A percentile compares a stretch with the other conserved stretches of the same genome.
Conservation (phyloP, 257 asterid species). For the Solanum commersonii region DNA sequence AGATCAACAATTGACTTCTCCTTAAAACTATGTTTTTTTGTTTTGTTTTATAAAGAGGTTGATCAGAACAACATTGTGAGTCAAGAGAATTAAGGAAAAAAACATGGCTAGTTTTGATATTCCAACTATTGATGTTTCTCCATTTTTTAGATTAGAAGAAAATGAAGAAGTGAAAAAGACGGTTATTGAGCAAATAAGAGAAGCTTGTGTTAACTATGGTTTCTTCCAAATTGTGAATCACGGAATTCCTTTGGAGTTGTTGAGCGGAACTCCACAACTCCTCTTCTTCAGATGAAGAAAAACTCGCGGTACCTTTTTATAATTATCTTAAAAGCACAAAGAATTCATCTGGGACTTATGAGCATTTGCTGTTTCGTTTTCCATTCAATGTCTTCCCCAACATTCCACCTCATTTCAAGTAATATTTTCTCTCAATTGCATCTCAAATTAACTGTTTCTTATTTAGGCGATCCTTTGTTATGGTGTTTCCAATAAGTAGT, state of each 20-base stretch:
- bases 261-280: conserved; percentile 10
- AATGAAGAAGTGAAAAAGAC: background rate
- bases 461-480: background rate
- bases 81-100: background rate
- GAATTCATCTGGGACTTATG: conserved; percentile 25
- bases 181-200: background rate
- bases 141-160: background rate
- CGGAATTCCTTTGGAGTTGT: conserved; percentile 23
- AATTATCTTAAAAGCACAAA: conserved; percentile 36
- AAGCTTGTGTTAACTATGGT: conserved; percentile 29
- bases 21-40: too few relatives aligned
- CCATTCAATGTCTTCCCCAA: conserved; percentile 12
- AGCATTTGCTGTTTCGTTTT: conserved; percentile 31
- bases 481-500: background rate
- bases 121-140: background rate
- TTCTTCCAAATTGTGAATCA: conserved; percentile 36
- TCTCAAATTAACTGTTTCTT: background rate
- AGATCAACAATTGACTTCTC: too few relatives aligned
- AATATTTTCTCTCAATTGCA: background rate
- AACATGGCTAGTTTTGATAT: background rate
- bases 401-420: conserved; percentile 14
- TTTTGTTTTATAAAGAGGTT: too few relatives aligned
- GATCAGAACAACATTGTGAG: background rate
- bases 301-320: conserved; percentile 11
- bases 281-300: conserved; percentile 22